Conservation (phyloP, 176 grass and related monocot species). For the Tuctoria greenei region DNA sequence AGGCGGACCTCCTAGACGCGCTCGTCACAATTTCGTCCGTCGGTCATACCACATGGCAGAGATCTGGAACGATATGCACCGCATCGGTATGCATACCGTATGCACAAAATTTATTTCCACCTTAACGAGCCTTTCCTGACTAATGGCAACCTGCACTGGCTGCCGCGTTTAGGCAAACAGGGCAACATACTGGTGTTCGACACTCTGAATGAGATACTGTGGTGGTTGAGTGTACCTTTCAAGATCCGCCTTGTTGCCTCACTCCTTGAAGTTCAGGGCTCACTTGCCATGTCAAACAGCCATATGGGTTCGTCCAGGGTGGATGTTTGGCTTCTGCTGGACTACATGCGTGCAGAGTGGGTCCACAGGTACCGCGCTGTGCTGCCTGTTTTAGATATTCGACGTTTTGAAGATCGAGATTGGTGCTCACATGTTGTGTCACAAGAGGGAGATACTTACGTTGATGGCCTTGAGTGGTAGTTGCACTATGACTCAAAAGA, state of each 20-base stretch:
- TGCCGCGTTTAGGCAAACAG: not conserved
- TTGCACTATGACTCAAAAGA: conserved; percentile 31
- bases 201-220: conserved; percentile 20
- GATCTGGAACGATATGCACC: too few species aligned
- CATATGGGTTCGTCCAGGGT: not conserved
- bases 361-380: conserved; percentile 12
- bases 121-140: conserved; percentile 23
- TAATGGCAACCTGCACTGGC: conserved; percentile 32
- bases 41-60: too few species aligned
- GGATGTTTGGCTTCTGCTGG: conserved; percentile 38
- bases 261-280: conserved; percentile 30
- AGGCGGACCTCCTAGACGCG: too few species aligned
- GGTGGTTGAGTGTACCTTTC: conserved; percentile 12
- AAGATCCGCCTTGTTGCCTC: not conserved
- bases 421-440: conserved; percentile 20
- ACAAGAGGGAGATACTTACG: conserved; percentile 16
- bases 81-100: too few species aligned
- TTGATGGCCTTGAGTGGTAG: conserved; percentile 19
- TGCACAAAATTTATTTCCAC: too few species aligned
- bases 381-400: conserved; percentile 30
- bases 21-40: too few species aligned
- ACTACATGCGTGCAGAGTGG: conserved; percentile 3
- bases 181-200: conserved; percentile 23
- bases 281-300: conserved; percentile 24
- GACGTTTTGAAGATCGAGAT: not conserved